Base-by-base conservation (phyloP, 2,329 filamentous ascomycete genomes). In the Clarireedia hainanense region DNA sequence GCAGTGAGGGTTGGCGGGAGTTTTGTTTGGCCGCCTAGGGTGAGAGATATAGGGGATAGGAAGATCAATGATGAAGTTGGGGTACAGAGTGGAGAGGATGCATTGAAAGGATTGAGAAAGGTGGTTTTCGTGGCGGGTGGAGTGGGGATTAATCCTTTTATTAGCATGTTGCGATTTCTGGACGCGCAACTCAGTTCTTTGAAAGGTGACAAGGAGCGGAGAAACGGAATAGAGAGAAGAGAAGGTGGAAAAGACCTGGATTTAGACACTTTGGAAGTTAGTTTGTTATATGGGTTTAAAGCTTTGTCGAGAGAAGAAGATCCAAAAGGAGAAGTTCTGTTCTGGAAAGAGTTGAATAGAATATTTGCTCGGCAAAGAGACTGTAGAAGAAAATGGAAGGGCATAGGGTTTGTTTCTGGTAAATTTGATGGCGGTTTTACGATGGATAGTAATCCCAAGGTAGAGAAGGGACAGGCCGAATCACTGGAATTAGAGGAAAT, bases 1-100 rank as follows among this genome's bases (percentile, higher is more conserved):
- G 72, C 72, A 1, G 83, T 95, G 30, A 80, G 89, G 30, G 81
- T 94, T 1, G 91, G 91, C 1, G 91, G 91, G 0, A 85, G 82
- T 62, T 96, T 96, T 65, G 78, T 86, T 3, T 95, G 85, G 75
- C 91, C 91, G 0, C 88, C 87, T 0, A 72, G 75, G 1, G 34
- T 42, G 12, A 24, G 62, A 61, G 0, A 15, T 10, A 7, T 42
- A n/a, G n/a, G 17, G 5, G 6, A 42, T 7, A 14, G 39, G 39
- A 42, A 7, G 15, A 10, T 42, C 0, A 14, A 7, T n/a, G 39
- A 42, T n/a, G 15, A 14, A 15, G 9, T 3, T 3, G 39, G n/a
- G 9, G 39, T n/a, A 42, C 15, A 42, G 15, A 20, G 7, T 20
- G 39, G n/a, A 42, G 7, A 15, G 17, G 17, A 42, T 6, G 9